A percentile compares a stretch with the other conserved stretches of the same genome.
phyloP scores from a whole-genome alignment of 1,139 yeast genomes.

The Debaryomyces singareniensis region DNA sequence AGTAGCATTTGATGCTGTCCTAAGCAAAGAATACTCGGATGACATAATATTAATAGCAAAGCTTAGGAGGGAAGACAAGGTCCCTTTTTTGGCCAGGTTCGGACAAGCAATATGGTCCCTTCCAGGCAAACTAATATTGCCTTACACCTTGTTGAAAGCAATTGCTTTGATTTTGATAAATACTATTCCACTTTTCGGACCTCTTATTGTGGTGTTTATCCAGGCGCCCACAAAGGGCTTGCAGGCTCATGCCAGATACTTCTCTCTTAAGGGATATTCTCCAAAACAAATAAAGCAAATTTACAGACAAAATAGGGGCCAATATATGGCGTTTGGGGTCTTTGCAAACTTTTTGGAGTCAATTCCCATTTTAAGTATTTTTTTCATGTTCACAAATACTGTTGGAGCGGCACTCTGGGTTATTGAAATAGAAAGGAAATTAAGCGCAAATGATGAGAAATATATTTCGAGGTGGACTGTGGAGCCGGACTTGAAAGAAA shows the following conservation, averaged over 20 bases:
- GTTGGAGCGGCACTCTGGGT: conserved; percentile 77
- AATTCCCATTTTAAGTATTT: conserved; percentile 53
- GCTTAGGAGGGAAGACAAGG: conserved; percentile 31
- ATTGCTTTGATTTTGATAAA: conserved; percentile 31
- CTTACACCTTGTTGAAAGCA: conserved; percentile 21
- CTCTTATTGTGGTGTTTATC: conserved; percentile 44
- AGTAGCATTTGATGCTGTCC: conserved; percentile 51
- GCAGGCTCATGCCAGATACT: conserved; percentile 53
- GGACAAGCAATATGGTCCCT: conserved; percentile 17
- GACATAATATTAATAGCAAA: conserved; percentile 43
- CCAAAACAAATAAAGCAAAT: conserved; percentile 27
- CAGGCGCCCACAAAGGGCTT: conserved; percentile 58
- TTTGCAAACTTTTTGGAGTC: conserved; percentile 52
- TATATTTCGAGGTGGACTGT: too few species aligned
- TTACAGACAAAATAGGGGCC: conserved; percentile 23
- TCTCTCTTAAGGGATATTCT: conserved; percentile 49
- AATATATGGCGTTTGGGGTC: conserved; percentile 50
- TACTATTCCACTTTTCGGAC: conserved; percentile 59
- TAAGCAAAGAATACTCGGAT: conserved; percentile 44
- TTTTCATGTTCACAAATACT: conserved; percentile 61
- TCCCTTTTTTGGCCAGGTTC: conserved; percentile 22
- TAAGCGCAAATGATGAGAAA: too few species aligned
- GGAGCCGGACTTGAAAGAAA: too few species aligned
- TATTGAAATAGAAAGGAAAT: conserved; percentile 20
- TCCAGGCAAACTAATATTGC: conserved; percentile 19